These are phyloP conservation scores for Acacia confusa DNA, from an alignment of 306 rosid genomes.

Conservation along the genomic window DNA sequence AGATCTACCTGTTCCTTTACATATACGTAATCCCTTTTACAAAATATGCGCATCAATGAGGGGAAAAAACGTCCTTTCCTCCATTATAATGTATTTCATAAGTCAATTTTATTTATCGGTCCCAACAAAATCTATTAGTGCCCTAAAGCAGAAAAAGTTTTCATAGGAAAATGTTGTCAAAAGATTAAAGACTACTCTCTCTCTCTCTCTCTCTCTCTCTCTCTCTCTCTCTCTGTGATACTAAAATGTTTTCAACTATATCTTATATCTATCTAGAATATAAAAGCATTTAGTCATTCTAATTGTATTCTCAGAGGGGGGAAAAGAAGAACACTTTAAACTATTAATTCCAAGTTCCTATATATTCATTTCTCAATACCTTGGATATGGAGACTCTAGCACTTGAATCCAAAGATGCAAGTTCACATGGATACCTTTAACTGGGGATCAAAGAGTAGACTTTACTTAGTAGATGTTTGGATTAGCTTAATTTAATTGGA, in stretches of 20 bases:
- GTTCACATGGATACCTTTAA: too few relatives aligned
- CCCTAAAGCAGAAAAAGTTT: neutral
- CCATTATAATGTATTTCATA: neutral
- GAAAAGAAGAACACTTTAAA: neutral
- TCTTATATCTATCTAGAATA: too few relatives aligned
- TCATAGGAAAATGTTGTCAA: neutral
- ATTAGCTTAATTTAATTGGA: too few relatives aligned
- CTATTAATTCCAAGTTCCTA: neutral
- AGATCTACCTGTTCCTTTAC: neutral
- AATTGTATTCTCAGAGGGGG: too few relatives aligned
- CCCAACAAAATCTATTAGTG: neutral
- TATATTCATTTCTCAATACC: conserved; percentile 42
- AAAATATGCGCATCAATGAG: neutral
- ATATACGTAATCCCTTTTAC: neutral
- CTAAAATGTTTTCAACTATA: too few relatives aligned
- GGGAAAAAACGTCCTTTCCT: neutral
- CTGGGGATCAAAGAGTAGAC: too few relatives aligned
- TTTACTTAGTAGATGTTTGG: too few relatives aligned
- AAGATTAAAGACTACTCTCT: neutral
- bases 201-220: too few relatives aligned
- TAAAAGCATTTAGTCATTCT: too few relatives aligned
- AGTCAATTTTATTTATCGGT: neutral
- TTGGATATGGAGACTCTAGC: conserved; percentile 61
- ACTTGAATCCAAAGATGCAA: neutral
- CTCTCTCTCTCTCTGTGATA: too few relatives aligned